Evolutionary conservation across 2,329 filamentous ascomycete genomes (phyloP), one percentile per base, ranked within the genome.

Genomic region (Fusarium chaquense): DNA sequence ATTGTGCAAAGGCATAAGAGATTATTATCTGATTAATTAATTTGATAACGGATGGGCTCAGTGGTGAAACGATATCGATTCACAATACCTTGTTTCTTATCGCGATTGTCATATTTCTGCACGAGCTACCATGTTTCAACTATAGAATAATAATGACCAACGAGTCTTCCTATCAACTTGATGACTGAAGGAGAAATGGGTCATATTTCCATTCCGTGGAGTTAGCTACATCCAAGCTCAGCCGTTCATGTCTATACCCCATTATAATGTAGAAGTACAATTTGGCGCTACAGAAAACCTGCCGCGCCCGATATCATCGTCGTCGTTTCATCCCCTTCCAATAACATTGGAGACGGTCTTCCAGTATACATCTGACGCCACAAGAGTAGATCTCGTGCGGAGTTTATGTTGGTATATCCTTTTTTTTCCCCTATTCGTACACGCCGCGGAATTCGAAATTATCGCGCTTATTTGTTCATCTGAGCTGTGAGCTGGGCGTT

Each of bases 401-500:
- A 36, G 10, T 50, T 47, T 36, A 61, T 54, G 55, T 44, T 41
- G 35, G 35, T 52, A 52, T 40, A 20, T 62, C 51, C 45, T 65
- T 26, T 44, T 59, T 38, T 20, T 20, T n/a, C n/a, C 20, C 53
- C 50, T 74, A 74, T 63, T 75, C 69, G 60, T 74, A 74, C 71
- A 73, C 55, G 35, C 33, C 43, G 49, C 45, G 24, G 24, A 43
- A 45, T 46, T 13, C 13, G 30, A 49, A 33, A 41, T 16, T 35
- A 28, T 35, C 16, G 44, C 38, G n/a, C 33, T 62, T 73, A 71
- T 76, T 82, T 79, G 74, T 82, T 81, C 82, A 85, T 82, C 76
- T 82, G 80, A 76, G 87, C 83, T 75, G 82, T 81, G 67, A 85
- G 84, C 83, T 89, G 87, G 75, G 86, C 85, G 70, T 89, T 90